These are phyloP conservation scores for Cytospora mali DNA, from an alignment of 2,329 filamentous ascomycete species.

Conservation along the genomic window DNA sequence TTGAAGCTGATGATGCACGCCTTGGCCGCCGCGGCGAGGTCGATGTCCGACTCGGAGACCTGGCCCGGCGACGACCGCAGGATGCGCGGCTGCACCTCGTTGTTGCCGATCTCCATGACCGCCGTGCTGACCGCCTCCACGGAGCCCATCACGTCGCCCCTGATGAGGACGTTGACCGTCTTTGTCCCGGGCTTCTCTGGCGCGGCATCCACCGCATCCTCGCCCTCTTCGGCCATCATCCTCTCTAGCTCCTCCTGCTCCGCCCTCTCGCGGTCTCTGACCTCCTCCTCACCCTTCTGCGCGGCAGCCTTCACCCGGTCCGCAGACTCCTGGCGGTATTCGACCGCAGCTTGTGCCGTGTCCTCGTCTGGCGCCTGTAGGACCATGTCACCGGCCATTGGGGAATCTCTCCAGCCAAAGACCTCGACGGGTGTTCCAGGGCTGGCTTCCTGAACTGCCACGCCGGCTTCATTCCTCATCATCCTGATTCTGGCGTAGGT, in stretches of 20 bases:
- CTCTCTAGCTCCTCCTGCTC: slow-evolving; percentile 43
- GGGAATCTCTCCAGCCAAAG: slow-evolving; percentile 86
- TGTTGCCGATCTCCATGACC: slow-evolving; percentile 77
- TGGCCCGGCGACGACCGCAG: slow-evolving; percentile 77
- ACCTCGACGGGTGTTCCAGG: slow-evolving; percentile 92
- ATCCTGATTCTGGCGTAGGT: slow-evolving; percentile 87
- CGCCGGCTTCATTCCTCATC: slow-evolving; percentile 82
- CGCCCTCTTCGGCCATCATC: slow-evolving; percentile 40
- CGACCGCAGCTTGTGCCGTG: slow-evolving; percentile 75
- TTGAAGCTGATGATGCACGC: slow-evolving; percentile 89
- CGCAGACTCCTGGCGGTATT: slow-evolving; percentile 72
- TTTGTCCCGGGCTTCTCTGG: slow-evolving; percentile 46
- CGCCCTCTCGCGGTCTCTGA: slow-evolving; percentile 61
- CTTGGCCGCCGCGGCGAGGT: slow-evolving; percentile 77
- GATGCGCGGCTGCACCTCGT: slow-evolving; percentile 77
- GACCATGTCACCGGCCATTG: slow-evolving; percentile 82
- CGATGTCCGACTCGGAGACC: slow-evolving; percentile 83
- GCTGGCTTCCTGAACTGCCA: slow-evolving; percentile 69
- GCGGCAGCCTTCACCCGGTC: slow-evolving; percentile 78
- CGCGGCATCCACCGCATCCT: slow-evolving; percentile 41
- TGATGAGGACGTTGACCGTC: slow-evolving; percentile 80
- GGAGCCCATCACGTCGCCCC: slow-evolving; percentile 90
- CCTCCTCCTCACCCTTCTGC: slow-evolving; percentile 73
- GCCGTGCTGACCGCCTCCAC: slow-evolving; percentile 86
- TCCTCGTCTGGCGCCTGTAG: slow-evolving; percentile 80